These are phyloP conservation scores for Zelopaecilomyces penicillatus DNA, from an alignment of 2,329 filamentous ascomycete species.

Conservation along the genomic window DNA sequence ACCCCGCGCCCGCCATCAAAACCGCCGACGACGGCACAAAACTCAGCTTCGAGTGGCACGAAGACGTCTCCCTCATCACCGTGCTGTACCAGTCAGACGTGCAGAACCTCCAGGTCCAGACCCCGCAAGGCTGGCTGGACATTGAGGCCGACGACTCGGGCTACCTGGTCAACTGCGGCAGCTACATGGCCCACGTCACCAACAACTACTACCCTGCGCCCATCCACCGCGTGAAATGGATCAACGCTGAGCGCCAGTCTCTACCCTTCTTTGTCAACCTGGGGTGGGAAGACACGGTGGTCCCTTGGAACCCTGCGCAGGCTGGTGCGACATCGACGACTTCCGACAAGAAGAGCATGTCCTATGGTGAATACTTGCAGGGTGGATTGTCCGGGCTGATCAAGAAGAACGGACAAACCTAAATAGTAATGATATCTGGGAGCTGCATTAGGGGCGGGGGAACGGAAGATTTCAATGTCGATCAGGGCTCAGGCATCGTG, in stretches of 20 bases:
- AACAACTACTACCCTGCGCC: slow-evolving; percentile 9
- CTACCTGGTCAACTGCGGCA: slow-evolving; percentile 7
- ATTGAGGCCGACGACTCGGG: slow-evolving; percentile 8
- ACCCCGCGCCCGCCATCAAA: slow-evolving; percentile 10
- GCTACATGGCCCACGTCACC: slow-evolving; percentile 10
- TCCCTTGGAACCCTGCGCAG: slow-evolving; percentile 5
- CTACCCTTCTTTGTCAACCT: slow-evolving; percentile 10
- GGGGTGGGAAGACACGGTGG: slow-evolving; percentile 5
- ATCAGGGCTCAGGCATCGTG: too few species aligned
- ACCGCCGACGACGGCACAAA: slow-evolving; percentile 10
- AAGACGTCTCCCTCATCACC: slow-evolving; percentile 9
- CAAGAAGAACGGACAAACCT: too few species aligned
- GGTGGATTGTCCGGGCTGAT: too few species aligned
- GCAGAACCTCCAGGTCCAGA: slow-evolving; percentile 11
- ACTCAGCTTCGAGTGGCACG: slow-evolving; percentile 9
- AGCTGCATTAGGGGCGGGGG: too few species aligned
- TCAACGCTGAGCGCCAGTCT: slow-evolving; percentile 8
- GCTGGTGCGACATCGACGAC: neutral
- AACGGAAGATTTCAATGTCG: too few species aligned
- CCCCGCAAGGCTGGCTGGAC: slow-evolving; percentile 8
- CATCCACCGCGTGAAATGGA: slow-evolving; percentile 9
- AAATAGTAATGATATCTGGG: too few species aligned
- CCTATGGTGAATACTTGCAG: too few species aligned
- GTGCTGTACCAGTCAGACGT: slow-evolving; percentile 9
- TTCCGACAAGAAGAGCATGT: too few species aligned